Conservation (phyloP, 176 grass and related monocot genomes). For the Hyparrhenia diplandra region DNA sequence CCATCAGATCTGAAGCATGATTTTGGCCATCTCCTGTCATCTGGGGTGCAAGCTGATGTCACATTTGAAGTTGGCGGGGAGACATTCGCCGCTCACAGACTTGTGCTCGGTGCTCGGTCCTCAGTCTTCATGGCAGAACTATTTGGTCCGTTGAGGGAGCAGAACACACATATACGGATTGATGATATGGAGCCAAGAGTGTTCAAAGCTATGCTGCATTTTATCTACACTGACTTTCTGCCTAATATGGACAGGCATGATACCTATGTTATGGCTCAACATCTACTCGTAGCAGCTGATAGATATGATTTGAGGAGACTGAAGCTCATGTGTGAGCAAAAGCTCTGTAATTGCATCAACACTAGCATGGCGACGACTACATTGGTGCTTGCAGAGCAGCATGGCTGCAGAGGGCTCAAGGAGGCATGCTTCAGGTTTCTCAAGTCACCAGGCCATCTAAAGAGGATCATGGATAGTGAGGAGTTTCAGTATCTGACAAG, state of each 20-base stretch:
- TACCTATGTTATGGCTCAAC: not conserved
- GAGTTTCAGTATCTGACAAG: not conserved
- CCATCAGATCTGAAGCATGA: too few relatives aligned
- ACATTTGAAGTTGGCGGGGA: too few relatives aligned
- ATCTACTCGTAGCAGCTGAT: constrained; percentile 36
- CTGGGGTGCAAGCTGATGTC: too few relatives aligned
- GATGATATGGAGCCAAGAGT: not conserved
- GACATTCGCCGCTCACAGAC: too few relatives aligned
- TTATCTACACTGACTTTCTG: constrained; percentile 30
- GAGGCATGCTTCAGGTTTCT: constrained; percentile 27
- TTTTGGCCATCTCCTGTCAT: too few relatives aligned
- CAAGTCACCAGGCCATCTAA: constrained; percentile 16
- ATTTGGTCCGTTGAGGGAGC: too few relatives aligned
- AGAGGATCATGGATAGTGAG: not conserved
- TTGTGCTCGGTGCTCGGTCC: too few relatives aligned
- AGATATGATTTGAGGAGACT: constrained; percentile 24
- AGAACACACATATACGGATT: not conserved
- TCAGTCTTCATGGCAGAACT: too few relatives aligned
- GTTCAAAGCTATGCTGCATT: constrained; percentile 32
- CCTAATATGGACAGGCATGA: not conserved
- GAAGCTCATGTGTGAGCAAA: constrained; percentile 32
- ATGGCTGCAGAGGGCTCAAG: constrained; percentile 29
- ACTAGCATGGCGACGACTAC: constrained; percentile 23
- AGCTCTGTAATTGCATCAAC: not conserved
- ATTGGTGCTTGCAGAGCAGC: constrained; percentile 27